These are phyloP conservation scores for Lecanicillium sp. DNA, from an alignment of 2,329 filamentous ascomycete genomes.

Conservation along the genomic window DNA sequence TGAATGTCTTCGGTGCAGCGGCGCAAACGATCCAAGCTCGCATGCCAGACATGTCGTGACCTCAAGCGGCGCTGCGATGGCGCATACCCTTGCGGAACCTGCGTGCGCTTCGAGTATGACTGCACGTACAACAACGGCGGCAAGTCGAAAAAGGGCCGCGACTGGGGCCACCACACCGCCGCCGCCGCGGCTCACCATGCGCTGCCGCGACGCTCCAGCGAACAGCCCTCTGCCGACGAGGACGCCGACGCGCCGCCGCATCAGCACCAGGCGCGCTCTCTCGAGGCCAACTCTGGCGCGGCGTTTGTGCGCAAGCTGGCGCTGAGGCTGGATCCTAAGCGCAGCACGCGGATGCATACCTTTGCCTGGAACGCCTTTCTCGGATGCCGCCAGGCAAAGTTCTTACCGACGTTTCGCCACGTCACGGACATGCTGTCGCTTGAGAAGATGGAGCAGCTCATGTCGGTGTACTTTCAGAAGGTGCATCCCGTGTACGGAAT, in stretches of 20 bases:
- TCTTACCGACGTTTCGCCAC: constrained; percentile 18
- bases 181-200: constrained; percentile 4
- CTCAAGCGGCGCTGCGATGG: constrained; percentile 51
- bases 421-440: constrained; percentile 40
- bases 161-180: constrained; percentile 2
- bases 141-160: constrained; percentile 7
- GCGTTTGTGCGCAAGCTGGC: constrained; percentile 47
- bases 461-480: constrained; percentile 42
- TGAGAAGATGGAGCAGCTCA: constrained; percentile 37
- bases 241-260: constrained; percentile 19
- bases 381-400: constrained; percentile 16
- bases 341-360: constrained; percentile 43
- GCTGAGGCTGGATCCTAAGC: constrained; percentile 42
- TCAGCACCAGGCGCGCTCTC: constrained; percentile 20
- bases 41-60: constrained; percentile 44
- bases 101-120: constrained; percentile 44
- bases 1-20: constrained; percentile 9
- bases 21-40: constrained; percentile 32
- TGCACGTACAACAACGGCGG: constrained; percentile 34
- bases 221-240: constrained; percentile 7
- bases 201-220: neutral
- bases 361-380: constrained; percentile 46
- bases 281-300: constrained; percentile 50
- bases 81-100: constrained; percentile 42
- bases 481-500: constrained; percentile 47